Evolutionary conservation across 768 basidiomycete genomes (phyloP), one percentile per base, ranked within the genome.

Genomic region (Dioszegia crocea): DNA sequence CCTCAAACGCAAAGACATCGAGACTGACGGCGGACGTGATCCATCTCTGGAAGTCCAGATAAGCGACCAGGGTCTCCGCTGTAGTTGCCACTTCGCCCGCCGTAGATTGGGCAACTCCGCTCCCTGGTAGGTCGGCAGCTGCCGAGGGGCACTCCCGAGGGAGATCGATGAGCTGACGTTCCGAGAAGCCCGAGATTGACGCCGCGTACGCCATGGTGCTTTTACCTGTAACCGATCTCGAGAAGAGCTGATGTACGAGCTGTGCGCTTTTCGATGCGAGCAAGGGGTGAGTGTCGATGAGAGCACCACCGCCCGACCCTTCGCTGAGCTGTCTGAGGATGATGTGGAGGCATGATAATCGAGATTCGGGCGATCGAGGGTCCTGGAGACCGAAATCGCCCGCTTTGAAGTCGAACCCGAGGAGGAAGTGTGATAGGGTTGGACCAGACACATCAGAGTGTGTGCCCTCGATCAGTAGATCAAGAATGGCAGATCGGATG

Each of bases 161-260:
- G 14, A 72, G 30, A 16, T 53, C 51, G 21, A 54, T 23, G 57
- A 94, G 82, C 70, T 96, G 92, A 1, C 88, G 83, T 2, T 84
- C 84, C 68, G 92, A 91, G 79, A 92, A 97, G 68, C 92, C 86
- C 74, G 94, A 88, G 9, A 86, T 81, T 1, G 88, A 89, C 33
- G 89, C 86, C 31, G 96, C 82, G 71, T 94, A 96, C 0, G 90
- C 84, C 77, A 88, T 86, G 4, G 85, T 86, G 56, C 86, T 84
- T 33, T 86, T 85, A 0, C 88, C 88, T 0, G 92, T 94, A 39
- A 84, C 81, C 9, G 87, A 83, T 68, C 97, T 90, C n/a, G 85
- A 82, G 77, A 89, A 94, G 0, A 98, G 83, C 59, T 94, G 88
- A 71, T 88, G 82, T 19, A 97, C 78, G 48, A 96, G 82, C 33